A percentile compares a stretch with the other conserved stretches of the same genome.
Evolutionary conservation across 2,329 filamentous ascomycete genomes (phyloP).

Genomic region (Alternaria hordeiaustralica): DNA sequence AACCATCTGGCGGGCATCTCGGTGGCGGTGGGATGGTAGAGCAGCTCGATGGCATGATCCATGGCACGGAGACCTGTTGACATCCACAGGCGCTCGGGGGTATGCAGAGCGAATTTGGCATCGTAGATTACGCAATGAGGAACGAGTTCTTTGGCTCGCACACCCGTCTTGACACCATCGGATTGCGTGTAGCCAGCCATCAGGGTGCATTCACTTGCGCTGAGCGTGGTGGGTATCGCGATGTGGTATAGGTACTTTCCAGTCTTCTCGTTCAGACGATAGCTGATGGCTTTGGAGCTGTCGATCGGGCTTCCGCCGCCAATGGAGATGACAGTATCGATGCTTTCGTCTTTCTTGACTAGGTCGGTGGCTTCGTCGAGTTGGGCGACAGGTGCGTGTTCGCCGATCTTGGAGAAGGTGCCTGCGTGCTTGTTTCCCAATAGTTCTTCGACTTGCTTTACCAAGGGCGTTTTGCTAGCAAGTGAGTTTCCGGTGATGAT

Average conservation of each 20-base stretch:
- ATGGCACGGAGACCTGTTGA: conserved; percentile 61
- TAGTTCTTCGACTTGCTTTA: conserved; percentile 58
- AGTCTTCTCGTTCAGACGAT: conserved; percentile 43
- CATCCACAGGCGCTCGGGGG: conserved; percentile 58
- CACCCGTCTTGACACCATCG: conserved; percentile 58
- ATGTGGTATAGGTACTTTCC: conserved; percentile 48
- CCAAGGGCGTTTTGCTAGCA: conserved; percentile 60
- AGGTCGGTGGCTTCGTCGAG: conserved; percentile 59
- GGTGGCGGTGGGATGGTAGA: conserved; percentile 60
- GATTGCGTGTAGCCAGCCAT: conserved; percentile 59
- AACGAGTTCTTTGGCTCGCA: conserved; percentile 52
- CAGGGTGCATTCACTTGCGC: conserved; percentile 62
- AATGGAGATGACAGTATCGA: conserved; percentile 63
- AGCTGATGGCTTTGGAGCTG: conserved; percentile 47
- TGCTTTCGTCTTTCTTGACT: conserved; percentile 53
- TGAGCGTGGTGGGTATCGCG: conserved; percentile 50
- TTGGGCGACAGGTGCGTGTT: conserved; percentile 63
- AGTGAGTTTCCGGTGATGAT: conserved; percentile 63
- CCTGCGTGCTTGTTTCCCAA: conserved; percentile 58
- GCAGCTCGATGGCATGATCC: conserved; percentile 62
- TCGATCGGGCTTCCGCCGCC: conserved; percentile 65
- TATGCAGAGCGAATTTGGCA: conserved; percentile 57
- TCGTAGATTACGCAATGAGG: conserved; percentile 62
- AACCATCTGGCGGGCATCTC: conserved; percentile 60
- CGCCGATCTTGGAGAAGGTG: conserved; percentile 62